These are phyloP conservation scores for Skeletonema costatum DNA, from an alignment of 108 stramenopile genomes.

Conservation along the genomic window DNA sequence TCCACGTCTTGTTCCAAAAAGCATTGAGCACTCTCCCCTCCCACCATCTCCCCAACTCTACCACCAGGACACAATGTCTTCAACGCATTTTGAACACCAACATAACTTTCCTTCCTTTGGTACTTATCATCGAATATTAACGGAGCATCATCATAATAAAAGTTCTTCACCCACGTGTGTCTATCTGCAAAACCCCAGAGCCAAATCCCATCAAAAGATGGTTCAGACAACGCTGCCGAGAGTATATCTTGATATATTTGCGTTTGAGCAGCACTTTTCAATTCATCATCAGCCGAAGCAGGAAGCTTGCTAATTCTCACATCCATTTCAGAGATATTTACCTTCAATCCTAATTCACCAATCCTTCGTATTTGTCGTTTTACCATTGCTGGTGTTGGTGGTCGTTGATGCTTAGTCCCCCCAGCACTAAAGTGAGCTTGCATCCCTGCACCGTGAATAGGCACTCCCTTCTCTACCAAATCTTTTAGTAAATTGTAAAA, in stretches of 20 bases:
- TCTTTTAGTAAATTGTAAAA: slow-evolving; percentile 80
- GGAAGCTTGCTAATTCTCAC: slow-evolving; percentile 78
- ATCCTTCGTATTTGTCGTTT: slow-evolving; percentile 87
- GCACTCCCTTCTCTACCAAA: slow-evolving; percentile 71
- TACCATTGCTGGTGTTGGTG: slow-evolving; percentile 89
- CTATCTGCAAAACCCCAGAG: slow-evolving; percentile 92
- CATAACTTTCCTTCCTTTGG: slow-evolving; percentile 63
- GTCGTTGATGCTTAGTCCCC: slow-evolving; percentile 67
- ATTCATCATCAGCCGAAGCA: slow-evolving; percentile 7
- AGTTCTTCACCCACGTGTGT: slow-evolving; percentile 89
- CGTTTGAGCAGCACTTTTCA: slow-evolving; percentile 63
- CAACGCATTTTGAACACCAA: slow-evolving; percentile 72
- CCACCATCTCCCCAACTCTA: slow-evolving; percentile 49
- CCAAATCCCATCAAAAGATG: slow-evolving; percentile 87
- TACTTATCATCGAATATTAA: slow-evolving; percentile 83
- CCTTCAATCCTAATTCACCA: slow-evolving; percentile 84
- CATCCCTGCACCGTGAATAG: slow-evolving; percentile 89
- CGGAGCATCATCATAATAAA: slow-evolving; percentile 85
- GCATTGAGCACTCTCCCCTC: slow-evolving; percentile 22
- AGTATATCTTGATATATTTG: slow-evolving; percentile 88
- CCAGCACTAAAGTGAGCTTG: slow-evolving; percentile 91
- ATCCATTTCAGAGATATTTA: slow-evolving; percentile 95
- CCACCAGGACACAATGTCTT: slow-evolving; percentile 63
- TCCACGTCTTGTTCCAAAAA: slow-evolving; percentile 54
- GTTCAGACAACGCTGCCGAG: slow-evolving; percentile 85